phyloP scores from a whole-genome alignment of 345 rosid genomes.

The Populus nigra region DNA sequence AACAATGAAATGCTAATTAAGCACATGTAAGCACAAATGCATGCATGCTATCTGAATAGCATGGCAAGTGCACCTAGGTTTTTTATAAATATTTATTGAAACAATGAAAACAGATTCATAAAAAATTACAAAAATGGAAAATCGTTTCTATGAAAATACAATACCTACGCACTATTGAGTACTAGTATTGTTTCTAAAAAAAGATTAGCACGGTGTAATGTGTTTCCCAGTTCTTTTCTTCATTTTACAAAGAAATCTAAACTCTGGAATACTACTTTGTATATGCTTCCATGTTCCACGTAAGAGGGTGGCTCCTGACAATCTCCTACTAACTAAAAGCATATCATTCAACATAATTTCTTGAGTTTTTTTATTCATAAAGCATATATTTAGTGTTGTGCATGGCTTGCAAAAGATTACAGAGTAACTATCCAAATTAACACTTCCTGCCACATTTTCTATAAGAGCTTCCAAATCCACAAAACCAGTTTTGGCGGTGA shows the following conservation, averaged over 20 bases:
- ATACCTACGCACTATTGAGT: not conserved
- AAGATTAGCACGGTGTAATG: not conserved
- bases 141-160: not conserved
- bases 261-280: not conserved
- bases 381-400: not conserved
- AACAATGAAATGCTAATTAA: not conserved
- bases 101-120: not conserved
- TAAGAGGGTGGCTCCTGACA: not conserved
- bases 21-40: not conserved
- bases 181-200: not conserved
- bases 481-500: not conserved
- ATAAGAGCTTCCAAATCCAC: not conserved
- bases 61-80: not conserved
- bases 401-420: not conserved
- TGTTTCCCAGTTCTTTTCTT: not conserved
- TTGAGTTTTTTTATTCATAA: not conserved
- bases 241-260: not conserved
- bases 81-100: not conserved
- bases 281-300: not conserved
- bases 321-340: not conserved
- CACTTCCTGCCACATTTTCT: not conserved
- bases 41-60: not conserved
- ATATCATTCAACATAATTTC: constrained; percentile 1
- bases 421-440: not conserved
- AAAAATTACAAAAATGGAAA: not conserved